Evolutionary conservation across 148 eudicot species (phyloP), one percentile per base, ranked within the genome.

Genomic region (Persicaria tinctoria): DNA sequence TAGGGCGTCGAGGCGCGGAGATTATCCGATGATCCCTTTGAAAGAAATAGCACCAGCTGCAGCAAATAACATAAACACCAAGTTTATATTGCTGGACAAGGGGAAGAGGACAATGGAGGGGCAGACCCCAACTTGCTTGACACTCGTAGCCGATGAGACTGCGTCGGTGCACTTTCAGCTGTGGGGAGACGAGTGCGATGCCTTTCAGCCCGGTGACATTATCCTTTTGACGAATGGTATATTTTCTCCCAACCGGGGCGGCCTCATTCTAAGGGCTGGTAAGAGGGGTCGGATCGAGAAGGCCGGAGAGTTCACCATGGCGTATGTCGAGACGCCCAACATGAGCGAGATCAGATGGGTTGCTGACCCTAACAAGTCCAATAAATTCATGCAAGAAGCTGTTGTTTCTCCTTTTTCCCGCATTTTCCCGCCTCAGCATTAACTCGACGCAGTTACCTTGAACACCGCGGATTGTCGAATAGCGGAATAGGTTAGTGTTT

Each of bases 91-190:
- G 18, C 74, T 91, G 75, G 98, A 88, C 55, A 93, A 93, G 83
- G 97, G 87, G 46, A 84, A 79, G 70, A 68, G 70, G 16, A 79
- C 79, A 12, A 51, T 75, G 46, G 90, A 93, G 70, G 90, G 89
- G 18, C 86, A 81, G 73, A 54, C 79, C 51, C 87, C 78, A 83
- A 81, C 89, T 41, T 88, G 97, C 73, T 81, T 91, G 75, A 85
- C 91, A n/a, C 86, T 93, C 17, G 97, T 89, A 73, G 98, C 98
- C 0, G 98, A 93, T 74, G 89, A 88, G 79, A 88, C 97, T 16
- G 98, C 98, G 6, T 82, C 98, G 0, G 95, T 91, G 68, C 97
- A 89, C 79, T 93, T 93, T 78, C 98, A 88, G 83, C 76, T 93
- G 4, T 93, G 98, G 98, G 95, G 90, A 18, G 83, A 76, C 11